Percentiles rank a stretch among this genome's conserved stretches.
phyloP scores from a whole-genome alignment of 768 basidiomycete genomes.

The Collybia nuda region DNA sequence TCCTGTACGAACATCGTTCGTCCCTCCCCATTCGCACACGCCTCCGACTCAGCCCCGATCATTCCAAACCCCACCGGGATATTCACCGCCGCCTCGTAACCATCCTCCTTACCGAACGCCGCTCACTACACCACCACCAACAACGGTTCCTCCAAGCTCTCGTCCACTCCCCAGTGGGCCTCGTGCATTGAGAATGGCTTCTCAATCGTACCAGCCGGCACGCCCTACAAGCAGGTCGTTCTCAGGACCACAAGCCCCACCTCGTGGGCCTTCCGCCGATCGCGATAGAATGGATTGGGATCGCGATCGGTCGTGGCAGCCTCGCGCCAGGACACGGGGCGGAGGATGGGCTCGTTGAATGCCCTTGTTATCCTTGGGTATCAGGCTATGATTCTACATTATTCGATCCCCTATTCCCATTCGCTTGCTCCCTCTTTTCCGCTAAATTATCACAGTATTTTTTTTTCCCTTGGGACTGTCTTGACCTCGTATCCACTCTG shows the following conservation, averaged over 20 bases:
- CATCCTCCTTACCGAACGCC: neutral
- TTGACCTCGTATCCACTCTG: too few species aligned
- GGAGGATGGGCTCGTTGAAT: slow-evolving; percentile 30
- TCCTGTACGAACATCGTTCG: neutral
- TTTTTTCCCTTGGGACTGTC: too few species aligned
- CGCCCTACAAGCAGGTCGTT: slow-evolving; percentile 36
- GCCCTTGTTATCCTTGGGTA: neutral
- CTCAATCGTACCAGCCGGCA: slow-evolving; percentile 35
- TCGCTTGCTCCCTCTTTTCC: too few species aligned
- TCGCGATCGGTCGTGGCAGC: slow-evolving; percentile 32
- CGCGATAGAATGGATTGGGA: slow-evolving; percentile 48
- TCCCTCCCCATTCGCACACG: slow-evolving; percentile 25
- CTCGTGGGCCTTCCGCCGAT: slow-evolving; percentile 53
- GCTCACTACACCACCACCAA: neutral
- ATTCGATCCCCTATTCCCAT: too few species aligned
- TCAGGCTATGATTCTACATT: too few species aligned
- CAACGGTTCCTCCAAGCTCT: neutral
- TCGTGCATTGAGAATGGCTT: slow-evolving; percentile 14
- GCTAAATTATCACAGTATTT: too few species aligned
- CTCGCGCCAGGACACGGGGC: slow-evolving; percentile 28
- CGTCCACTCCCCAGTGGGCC: slow-evolving; percentile 26
- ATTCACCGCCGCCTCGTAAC: slow-evolving; percentile 6
- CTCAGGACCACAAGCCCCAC: slow-evolving; percentile 31
- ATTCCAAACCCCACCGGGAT: slow-evolving; percentile 27
- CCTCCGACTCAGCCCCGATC: slow-evolving; percentile 51